Percentiles rank a stretch among this genome's conserved stretches.
phyloP scores from a whole-genome alignment of 495 filamentous ascomycete species.

The Aspergillus carlsbadensis region DNA sequence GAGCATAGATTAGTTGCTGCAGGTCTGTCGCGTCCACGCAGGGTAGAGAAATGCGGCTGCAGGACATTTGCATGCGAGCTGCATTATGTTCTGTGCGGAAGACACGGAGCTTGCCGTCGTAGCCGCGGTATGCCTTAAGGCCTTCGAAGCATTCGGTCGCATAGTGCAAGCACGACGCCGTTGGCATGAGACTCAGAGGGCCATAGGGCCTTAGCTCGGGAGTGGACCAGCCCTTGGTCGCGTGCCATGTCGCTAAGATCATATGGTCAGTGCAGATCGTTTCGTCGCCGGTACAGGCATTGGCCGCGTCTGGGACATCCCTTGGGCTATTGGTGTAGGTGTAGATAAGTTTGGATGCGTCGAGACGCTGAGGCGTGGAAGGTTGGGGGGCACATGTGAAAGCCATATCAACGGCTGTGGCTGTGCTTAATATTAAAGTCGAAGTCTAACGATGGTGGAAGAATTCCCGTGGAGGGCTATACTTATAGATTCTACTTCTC shows the following conservation, averaged over 20 bases:
- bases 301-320: background rate
- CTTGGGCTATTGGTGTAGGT: background rate
- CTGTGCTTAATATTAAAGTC: too few species aligned
- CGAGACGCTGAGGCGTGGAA: too few species aligned
- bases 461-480: too few species aligned
- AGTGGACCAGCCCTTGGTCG: constrained; percentile 62
- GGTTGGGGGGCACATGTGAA: too few species aligned
- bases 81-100: constrained; percentile 76
- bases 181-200: constrained; percentile 70
- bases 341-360: too few species aligned
- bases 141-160: constrained; percentile 24
- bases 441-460: too few species aligned
- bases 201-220: constrained; percentile 73
- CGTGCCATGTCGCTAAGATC: constrained; percentile 63
- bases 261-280: constrained; percentile 60
- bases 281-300: background rate
- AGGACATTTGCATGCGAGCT: constrained; percentile 62
- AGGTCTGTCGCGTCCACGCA: constrained; percentile 62
- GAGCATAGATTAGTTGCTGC: constrained; percentile 46
- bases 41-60: constrained; percentile 69
- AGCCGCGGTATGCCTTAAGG: constrained; percentile 21
- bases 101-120: constrained; percentile 57
- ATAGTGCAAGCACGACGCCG: constrained; percentile 48
- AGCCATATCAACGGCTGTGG: too few species aligned
- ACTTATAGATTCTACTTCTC: too few species aligned